Evolutionary conservation across 805 yeast species (phyloP), one percentile per base, ranked within the genome.

Genomic region (Nematodospora valgi): DNA sequence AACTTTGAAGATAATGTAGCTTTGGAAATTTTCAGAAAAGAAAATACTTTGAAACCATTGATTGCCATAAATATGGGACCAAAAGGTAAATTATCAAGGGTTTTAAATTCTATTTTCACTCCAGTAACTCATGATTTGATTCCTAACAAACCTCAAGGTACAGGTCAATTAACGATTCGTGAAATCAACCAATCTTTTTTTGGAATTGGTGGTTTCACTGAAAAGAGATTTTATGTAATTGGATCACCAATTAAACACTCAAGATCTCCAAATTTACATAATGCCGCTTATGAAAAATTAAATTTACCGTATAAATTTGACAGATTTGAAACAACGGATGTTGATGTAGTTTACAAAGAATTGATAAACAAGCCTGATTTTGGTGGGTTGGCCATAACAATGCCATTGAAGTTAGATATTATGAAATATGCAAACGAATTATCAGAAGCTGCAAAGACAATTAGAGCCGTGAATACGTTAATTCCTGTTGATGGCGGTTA

Each of bases 371-470:
- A 75, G 11, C 52, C 63, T 6, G 51, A 56, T 21, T 83, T 93
- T 51, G 98, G 98, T 30, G 99, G 98, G n/a, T 78, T 85, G 43
- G 89, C 95, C 4, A 86, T 93, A 6, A 93, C 98, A 2, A 91
- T 91, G 54, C 99, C 99, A 4, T 68, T 91, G 54, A 93, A 93
- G 56, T 53, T 87, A 37, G 94, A 82, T 39, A 80, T 91, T 43
- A 78, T 85, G 64, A 69, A 78, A 46, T 74, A 76, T 45, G 72
- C 82, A 44, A 68, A 70, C 41, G 80, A 75, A 40, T 64, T 91
- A 27, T 74, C 87, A 6, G 82, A 76, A n/a, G 77, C 94, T 12
- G 98, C 95, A 11, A 56, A 70, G 43, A 47, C 59, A n/a, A 86
- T 93, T 48, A 98, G 98, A 27, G 98, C 98, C 14, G 88, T 93